Conservation (phyloP, 2,329 filamentous ascomycete species). For the Neurospora crassa region DNA sequence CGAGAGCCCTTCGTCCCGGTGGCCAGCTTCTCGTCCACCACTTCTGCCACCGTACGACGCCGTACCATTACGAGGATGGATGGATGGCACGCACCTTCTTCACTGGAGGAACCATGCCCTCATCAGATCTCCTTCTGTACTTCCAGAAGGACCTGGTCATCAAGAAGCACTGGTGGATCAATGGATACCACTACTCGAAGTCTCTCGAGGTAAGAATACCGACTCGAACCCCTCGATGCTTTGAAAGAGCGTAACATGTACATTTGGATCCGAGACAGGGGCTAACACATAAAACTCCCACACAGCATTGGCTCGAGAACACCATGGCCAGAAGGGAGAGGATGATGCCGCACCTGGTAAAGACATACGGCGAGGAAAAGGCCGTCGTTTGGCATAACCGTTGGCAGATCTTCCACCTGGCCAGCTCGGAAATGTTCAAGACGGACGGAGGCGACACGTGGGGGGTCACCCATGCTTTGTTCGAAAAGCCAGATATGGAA, state of each 20-base stretch:
- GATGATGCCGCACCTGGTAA: constrained; percentile 54
- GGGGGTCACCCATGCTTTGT: constrained; percentile 59
- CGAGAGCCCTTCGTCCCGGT: constrained; percentile 46
- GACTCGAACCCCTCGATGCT: background rate
- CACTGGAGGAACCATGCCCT: constrained; percentile 64
- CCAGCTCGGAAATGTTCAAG: constrained; percentile 60
- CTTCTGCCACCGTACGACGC: constrained; percentile 53
- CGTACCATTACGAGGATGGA: constrained; percentile 61
- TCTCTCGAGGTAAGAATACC: constrained; percentile 49
- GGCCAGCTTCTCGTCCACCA: constrained; percentile 64
- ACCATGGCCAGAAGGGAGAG: constrained; percentile 49
- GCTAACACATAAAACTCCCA: background rate
- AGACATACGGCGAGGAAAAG: constrained; percentile 55
- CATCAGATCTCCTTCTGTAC: constrained; percentile 54
- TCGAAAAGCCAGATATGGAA: constrained; percentile 40
- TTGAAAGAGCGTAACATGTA: background rate
- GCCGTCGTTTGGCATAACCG: constrained; percentile 55
- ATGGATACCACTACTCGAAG: constrained; percentile 56
- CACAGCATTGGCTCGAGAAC: constrained; percentile 50
- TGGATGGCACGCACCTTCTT: constrained; percentile 72
- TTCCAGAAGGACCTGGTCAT: constrained; percentile 55
- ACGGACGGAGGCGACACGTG: constrained; percentile 57
- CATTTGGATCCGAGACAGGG: background rate
- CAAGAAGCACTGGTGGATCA: constrained; percentile 61
- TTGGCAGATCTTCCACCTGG: constrained; percentile 66